A percentile compares a stretch with the other conserved stretches of the same genome.
Evolutionary conservation across 2,329 filamentous ascomycete genomes (phyloP).

Genomic region (Aureobasidium sp.): DNA sequence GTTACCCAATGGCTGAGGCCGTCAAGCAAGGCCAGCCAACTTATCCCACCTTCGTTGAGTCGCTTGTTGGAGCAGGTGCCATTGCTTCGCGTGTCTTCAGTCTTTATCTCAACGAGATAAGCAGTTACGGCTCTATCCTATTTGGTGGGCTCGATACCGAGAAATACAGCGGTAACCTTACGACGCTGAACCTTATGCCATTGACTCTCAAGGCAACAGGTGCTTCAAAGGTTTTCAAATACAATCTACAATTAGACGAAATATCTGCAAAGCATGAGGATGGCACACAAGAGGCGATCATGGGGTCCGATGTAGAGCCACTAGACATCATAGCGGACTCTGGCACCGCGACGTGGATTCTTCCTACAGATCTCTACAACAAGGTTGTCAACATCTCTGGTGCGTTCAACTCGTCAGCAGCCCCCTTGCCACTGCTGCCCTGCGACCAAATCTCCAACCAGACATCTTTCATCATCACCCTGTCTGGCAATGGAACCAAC

Average conservation of each 20-base stretch:
- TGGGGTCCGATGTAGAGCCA: conserved; percentile 18
- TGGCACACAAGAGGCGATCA: conserved; percentile 20
- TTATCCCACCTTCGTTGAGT: conserved; percentile 29
- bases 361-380: conserved; percentile 22
- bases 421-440: background rate
- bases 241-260: background rate
- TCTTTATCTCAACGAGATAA: conserved; percentile 27
- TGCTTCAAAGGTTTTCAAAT: background rate
- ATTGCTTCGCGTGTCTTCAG: conserved; percentile 28
- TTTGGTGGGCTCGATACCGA: conserved; percentile 30
- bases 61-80: conserved; percentile 24
- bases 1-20: conserved; percentile 26
- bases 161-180: conserved; percentile 26
- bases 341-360: conserved; percentile 25
- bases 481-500: conserved; percentile 19
- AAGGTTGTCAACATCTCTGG: conserved; percentile 21
- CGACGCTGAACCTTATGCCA: conserved; percentile 25
- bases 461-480: conserved; percentile 23
- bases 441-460: conserved; percentile 24
- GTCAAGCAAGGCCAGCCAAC: conserved; percentile 2
- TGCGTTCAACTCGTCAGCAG: no score
- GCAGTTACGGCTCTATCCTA: conserved; percentile 25
- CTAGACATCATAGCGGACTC: conserved; percentile 22
- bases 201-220: background rate
- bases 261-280: conserved; percentile 24